phyloP scores from a whole-genome alignment of 331 rosid genomes.

The Cydonia oblonga region DNA sequence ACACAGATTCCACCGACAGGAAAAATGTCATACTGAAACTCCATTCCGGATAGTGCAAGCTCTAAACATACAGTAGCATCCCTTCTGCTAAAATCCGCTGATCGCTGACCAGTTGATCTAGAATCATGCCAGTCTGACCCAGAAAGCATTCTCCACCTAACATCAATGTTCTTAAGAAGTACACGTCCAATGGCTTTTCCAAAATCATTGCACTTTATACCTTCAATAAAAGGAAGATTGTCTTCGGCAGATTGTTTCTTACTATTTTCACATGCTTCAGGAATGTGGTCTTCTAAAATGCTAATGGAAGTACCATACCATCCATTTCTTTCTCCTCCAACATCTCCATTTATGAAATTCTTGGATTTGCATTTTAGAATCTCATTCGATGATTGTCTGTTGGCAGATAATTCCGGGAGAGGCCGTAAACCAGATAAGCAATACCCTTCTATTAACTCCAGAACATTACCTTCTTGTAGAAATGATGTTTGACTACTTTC shows the following conservation, averaged over 20 bases:
- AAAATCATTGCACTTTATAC: slow-evolving; percentile 17
- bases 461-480: slow-evolving; percentile 37
- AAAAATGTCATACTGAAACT: slow-evolving; percentile 65
- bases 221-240: slow-evolving; percentile 27
- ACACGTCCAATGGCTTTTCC: slow-evolving; percentile 54
- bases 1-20: slow-evolving; percentile 61
- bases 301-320: slow-evolving; percentile 50
- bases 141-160: slow-evolving; percentile 75
- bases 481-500: slow-evolving; percentile 45
- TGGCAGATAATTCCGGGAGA: slow-evolving; percentile 39
- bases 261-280: slow-evolving; percentile 27
- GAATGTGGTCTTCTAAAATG: slow-evolving; percentile 74
- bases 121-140: slow-evolving; percentile 66
- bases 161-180: slow-evolving; percentile 54
- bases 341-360: slow-evolving; percentile 33
- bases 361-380: slow-evolving; percentile 22
- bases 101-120: slow-evolving; percentile 26
- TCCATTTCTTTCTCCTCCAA: slow-evolving; percentile 52
- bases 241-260: slow-evolving; percentile 15
- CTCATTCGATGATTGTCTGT: slow-evolving; percentile 38
- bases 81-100: slow-evolving; percentile 32
- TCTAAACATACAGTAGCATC: slow-evolving; percentile 49
- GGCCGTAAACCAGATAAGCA: slow-evolving; percentile 49
- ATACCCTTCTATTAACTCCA: slow-evolving; percentile 68
- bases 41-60: slow-evolving; percentile 55